Percentiles rank a stretch among this genome's conserved stretches.
Conservation (phyloP, 768 basidiomycete genomes). For the Hygrocybe punicea region DNA sequence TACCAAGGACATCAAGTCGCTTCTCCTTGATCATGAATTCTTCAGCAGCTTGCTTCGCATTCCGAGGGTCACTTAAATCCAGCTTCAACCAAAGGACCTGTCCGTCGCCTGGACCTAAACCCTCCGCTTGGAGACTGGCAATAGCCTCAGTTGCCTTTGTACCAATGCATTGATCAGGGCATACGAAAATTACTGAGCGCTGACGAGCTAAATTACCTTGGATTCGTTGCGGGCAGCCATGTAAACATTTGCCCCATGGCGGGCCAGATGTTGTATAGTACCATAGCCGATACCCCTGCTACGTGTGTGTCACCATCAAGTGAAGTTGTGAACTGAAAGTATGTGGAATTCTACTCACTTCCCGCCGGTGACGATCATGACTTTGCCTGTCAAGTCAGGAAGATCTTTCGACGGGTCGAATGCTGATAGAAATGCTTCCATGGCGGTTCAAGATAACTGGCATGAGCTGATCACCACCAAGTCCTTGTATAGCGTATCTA, state of each 20-base stretch:
- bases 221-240: constrained; percentile 44
- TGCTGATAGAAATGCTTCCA: constrained; percentile 15
- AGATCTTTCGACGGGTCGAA: constrained; percentile 42
- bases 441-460: too few species aligned
- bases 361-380: constrained; percentile 56
- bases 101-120: constrained; percentile 26
- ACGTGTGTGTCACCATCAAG: background rate
- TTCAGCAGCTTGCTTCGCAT: constrained; percentile 34
- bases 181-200: constrained; percentile 10
- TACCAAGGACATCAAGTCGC: constrained; percentile 23
- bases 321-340: background rate
- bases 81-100: constrained; percentile 37
- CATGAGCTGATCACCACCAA: too few species aligned
- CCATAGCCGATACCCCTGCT: constrained; percentile 49
- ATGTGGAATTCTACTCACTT: constrained; percentile 39
- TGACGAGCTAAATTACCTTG: constrained; percentile 18
- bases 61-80: constrained; percentile 36
- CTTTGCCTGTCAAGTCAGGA: constrained; percentile 47
- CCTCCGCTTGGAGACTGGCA: constrained; percentile 24
- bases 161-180: background rate
- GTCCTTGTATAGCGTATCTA: too few species aligned
- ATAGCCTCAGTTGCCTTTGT: constrained; percentile 8
- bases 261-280: constrained; percentile 45
- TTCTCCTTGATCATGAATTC: constrained; percentile 26
- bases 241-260: constrained; percentile 51